phyloP scores from a whole-genome alignment of 352 stramenopile genomes.

The Pelagophyceae sp. region DNA sequence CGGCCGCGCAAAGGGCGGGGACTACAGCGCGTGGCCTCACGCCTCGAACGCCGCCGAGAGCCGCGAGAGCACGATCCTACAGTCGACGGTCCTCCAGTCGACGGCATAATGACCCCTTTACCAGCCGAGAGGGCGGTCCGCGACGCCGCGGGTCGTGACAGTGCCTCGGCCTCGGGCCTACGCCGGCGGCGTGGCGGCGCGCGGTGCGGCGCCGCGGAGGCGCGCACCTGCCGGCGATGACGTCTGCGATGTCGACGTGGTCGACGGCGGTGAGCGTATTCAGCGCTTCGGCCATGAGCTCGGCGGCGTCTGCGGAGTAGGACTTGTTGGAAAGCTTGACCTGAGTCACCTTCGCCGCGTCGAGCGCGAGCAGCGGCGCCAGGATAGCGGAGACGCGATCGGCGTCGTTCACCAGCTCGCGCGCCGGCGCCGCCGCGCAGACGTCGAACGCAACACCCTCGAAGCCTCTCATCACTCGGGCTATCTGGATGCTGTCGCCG shows the following conservation, averaged over 20 bases:
- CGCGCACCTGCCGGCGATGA: conserved; percentile 9
- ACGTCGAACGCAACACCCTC: conserved; percentile 15
- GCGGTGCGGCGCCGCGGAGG: too few species aligned
- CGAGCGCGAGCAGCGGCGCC: neutral
- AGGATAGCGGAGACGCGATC: neutral
- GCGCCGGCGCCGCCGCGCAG: neutral
- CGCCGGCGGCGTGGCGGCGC: too few species aligned
- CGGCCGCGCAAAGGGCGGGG: too few species aligned
- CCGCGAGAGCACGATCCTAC: neutral
- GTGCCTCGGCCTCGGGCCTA: conserved; percentile 18
- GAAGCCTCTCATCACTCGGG: neutral
- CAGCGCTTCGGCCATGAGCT: neutral
- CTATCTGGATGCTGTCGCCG: neutral
- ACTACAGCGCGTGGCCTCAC: too few species aligned
- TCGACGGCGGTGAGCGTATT: neutral
- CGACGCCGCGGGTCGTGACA: neutral
- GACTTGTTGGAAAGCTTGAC: conserved; percentile 16
- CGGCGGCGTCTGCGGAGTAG: neutral
- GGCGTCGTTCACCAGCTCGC: neutral
- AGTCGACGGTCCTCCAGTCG: too few species aligned
- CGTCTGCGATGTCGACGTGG: conserved; percentile 4
- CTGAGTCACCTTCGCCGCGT: neutral
- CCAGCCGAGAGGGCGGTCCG: neutral
- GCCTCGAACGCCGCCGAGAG: neutral
- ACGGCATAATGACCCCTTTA: too few species aligned